These are phyloP conservation scores for Aspergillus niger DNA, from an alignment of 2,329 filamentous ascomycete species.

Conservation along the genomic window DNA sequence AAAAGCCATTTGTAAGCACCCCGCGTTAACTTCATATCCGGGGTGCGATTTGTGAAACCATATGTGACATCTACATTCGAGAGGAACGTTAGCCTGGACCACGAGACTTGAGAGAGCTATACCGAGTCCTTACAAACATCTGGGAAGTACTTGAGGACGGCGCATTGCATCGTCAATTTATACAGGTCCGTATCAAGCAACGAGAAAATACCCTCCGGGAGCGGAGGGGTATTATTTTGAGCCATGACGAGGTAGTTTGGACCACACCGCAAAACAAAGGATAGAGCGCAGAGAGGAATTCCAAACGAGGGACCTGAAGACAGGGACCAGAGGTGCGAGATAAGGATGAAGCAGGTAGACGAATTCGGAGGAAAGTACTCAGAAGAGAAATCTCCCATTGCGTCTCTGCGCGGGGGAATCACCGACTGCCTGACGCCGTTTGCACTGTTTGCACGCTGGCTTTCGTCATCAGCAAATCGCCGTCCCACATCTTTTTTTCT, in stretches of 20 bases:
- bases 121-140: constrained; percentile 52
- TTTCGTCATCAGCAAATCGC: constrained; percentile 2
- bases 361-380: constrained; percentile 2
- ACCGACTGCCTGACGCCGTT: constrained; percentile 9
- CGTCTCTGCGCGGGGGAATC: constrained; percentile 11
- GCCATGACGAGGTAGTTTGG: constrained; percentile 25
- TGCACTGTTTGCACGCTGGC: constrained; percentile 19
- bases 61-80: constrained; percentile 70
- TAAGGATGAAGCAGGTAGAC: not conserved
- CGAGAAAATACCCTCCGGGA: constrained; percentile 73
- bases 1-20: constrained; percentile 83
- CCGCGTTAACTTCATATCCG: constrained; percentile 85
- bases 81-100: constrained; percentile 7
- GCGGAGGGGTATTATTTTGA: constrained; percentile 27
- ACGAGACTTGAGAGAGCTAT: too few relatives aligned
- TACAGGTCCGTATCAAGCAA: constrained; percentile 85
- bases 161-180: constrained; percentile 99
- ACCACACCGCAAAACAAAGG: not conserved
- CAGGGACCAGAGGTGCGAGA: not conserved
- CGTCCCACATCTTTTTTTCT: not conserved
- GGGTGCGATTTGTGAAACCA: constrained; percentile 91
- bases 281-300: not conserved
- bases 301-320: not conserved
- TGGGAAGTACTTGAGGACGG: constrained; percentile 88
- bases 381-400: constrained; percentile 10